phyloP scores from a whole-genome alignment of 1,284 basidiomycete genomes.

The Cutaneotrichosporon arboriforme region DNA sequence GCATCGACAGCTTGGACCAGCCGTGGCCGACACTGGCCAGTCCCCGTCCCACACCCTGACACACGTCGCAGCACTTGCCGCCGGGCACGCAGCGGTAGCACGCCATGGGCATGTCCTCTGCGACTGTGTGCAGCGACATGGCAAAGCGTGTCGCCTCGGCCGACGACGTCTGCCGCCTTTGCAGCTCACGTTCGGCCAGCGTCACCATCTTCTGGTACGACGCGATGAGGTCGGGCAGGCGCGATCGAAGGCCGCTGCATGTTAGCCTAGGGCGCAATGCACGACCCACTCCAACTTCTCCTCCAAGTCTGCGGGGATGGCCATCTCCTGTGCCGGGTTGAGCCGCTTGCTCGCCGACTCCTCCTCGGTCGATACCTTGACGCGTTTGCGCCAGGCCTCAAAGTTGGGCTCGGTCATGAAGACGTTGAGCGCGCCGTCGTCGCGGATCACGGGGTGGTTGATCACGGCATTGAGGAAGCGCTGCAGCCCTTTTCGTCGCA shows the following conservation, averaged over 20 bases:
- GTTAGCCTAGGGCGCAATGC: neutral
- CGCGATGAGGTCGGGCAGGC: slow-evolving; percentile 69
- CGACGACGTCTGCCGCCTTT: slow-evolving; percentile 78
- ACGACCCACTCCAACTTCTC: slow-evolving; percentile 70
- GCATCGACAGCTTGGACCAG: slow-evolving; percentile 67
- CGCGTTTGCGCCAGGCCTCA: slow-evolving; percentile 72
- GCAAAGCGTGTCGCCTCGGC: slow-evolving; percentile 74
- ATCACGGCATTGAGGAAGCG: slow-evolving; percentile 73
- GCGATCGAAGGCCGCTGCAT: slow-evolving; percentile 61
- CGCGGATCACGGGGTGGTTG: slow-evolving; percentile 83
- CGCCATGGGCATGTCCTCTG: slow-evolving; percentile 53
- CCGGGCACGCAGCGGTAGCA: slow-evolving; percentile 52
- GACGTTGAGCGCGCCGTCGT: slow-evolving; percentile 71
- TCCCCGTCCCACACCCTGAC: slow-evolving; percentile 69
- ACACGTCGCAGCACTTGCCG: slow-evolving; percentile 60
- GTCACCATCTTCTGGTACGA: slow-evolving; percentile 79
- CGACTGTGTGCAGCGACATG: slow-evolving; percentile 69
- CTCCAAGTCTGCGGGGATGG: slow-evolving; percentile 82
- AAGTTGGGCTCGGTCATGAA: slow-evolving; percentile 77
- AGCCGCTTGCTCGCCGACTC: slow-evolving; percentile 75
- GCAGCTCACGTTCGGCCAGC: slow-evolving; percentile 74
- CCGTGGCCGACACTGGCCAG: slow-evolving; percentile 64
- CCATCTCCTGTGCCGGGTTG: slow-evolving; percentile 79
- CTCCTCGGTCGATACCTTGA: slow-evolving; percentile 65
- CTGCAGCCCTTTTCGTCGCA: slow-evolving; percentile 75